Percentiles rank a stretch among this genome's conserved stretches.
These are phyloP conservation scores for Asterionellopsis glacialis DNA, from an alignment of 108 stramenopile species.

Conservation along the genomic window DNA sequence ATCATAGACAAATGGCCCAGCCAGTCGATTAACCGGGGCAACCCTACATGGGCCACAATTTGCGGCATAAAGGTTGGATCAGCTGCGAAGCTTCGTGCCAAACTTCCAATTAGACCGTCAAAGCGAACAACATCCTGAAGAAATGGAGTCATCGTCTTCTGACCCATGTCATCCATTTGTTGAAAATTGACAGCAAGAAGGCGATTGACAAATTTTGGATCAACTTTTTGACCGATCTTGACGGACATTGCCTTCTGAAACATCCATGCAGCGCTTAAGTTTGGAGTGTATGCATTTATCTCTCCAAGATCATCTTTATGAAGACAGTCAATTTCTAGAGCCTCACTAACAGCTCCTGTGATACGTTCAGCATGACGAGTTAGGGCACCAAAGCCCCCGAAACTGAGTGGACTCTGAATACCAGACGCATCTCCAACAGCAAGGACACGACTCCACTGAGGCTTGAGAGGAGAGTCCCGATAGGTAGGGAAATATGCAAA, in stretches of 20 bases:
- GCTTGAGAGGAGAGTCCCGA: conserved; percentile 85
- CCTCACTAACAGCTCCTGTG: conserved; percentile 73
- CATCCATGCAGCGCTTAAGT: conserved; percentile 95
- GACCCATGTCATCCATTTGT: conserved; percentile 80
- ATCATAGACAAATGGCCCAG: conserved; percentile 81
- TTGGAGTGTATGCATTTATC: conserved; percentile 93
- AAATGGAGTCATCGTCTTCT: conserved; percentile 70
- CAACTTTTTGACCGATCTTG: conserved; percentile 61
- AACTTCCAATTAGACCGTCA: conserved; percentile 72
- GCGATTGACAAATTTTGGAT: conserved; percentile 86
- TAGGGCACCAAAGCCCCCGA: conserved; percentile 94
- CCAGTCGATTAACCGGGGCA: conserved; percentile 75
- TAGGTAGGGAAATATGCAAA: conserved; percentile 95
- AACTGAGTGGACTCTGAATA: conserved; percentile 91
- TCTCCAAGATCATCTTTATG: conserved; percentile 76
- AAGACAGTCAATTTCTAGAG: conserved; percentile 72
- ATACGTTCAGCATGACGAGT: conserved; percentile 86
- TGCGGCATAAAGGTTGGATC: conserved; percentile 83
- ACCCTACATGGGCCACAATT: conserved; percentile 74
- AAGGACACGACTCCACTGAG: conserved; percentile 70
- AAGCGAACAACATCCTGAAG: conserved; percentile 92
- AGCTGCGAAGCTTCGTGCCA: conserved; percentile 59
- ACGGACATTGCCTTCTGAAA: conserved; percentile 94
- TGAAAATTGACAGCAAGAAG: conserved; percentile 85
- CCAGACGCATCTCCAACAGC: conserved; percentile 90